These are phyloP conservation scores for Prinsepia uniflora DNA, from an alignment of 306 rosid genomes.

Conservation along the genomic window DNA sequence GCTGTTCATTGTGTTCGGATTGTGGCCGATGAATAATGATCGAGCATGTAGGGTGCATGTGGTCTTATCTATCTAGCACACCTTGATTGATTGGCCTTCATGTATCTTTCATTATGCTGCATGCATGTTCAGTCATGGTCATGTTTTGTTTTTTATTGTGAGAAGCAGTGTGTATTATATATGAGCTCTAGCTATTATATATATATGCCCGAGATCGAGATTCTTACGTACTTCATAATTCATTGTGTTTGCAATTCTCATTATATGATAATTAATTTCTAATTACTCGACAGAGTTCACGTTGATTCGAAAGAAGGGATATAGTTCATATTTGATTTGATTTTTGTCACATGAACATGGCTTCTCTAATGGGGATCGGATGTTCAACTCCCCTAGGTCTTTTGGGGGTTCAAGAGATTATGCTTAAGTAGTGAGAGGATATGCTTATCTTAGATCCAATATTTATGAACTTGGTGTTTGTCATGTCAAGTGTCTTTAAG, in stretches of 20 bases:
- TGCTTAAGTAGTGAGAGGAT: not conserved
- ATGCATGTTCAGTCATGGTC: slow-evolving; percentile 36
- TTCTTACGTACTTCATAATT: too few species aligned
- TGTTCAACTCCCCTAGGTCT: not conserved
- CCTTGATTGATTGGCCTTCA: slow-evolving; percentile 35
- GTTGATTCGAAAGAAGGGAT: not conserved
- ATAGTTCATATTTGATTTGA: too few species aligned
- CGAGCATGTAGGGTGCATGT: slow-evolving; percentile 28
- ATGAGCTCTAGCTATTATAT: not conserved
- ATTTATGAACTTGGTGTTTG: not conserved
- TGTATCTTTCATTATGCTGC: slow-evolving; percentile 21
- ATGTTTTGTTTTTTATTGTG: slow-evolving; percentile 36
- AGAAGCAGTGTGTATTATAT: slow-evolving; percentile 29
- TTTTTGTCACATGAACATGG: too few species aligned
- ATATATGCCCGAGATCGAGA: not conserved
- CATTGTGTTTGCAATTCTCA: too few species aligned
- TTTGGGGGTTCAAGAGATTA: not conserved
- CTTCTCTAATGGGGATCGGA: too few species aligned
- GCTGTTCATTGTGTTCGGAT: slow-evolving; percentile 28
- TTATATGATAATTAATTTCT: too few species aligned
- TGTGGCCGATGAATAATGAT: slow-evolving; percentile 16
- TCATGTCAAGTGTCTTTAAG: slow-evolving; percentile 5
- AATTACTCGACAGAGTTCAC: too few species aligned
- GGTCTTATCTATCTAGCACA: slow-evolving; percentile 19
- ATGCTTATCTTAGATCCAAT: not conserved